A percentile compares a stretch with the other conserved stretches of the same genome.
phyloP scores from a whole-genome alignment of 257 asterid genomes.

The Nicotiana attenuata region DNA sequence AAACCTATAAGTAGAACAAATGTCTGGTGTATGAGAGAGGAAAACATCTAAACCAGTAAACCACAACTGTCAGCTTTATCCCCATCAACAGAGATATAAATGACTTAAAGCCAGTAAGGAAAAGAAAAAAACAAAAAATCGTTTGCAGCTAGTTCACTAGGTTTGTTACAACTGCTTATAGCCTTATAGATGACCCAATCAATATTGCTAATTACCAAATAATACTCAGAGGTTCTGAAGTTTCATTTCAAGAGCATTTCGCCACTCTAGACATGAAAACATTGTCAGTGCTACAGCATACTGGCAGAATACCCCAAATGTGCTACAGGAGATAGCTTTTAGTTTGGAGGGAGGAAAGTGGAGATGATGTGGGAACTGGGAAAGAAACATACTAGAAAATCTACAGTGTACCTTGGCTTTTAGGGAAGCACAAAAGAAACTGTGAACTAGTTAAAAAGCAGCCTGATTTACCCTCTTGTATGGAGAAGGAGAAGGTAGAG shows the following conservation, averaged over 20 bases:
- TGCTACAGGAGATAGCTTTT: background rate
- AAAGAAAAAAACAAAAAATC: background rate
- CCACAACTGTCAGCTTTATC: background rate
- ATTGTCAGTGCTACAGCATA: background rate
- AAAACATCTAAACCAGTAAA: background rate
- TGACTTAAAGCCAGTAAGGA: background rate
- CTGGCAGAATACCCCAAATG: background rate
- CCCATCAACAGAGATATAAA: background rate
- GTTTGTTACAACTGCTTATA: background rate
- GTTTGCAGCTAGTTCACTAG: background rate
- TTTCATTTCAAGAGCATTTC: background rate
- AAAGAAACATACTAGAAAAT: background rate
- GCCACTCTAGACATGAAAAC: background rate
- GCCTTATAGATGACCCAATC: background rate
- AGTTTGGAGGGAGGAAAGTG: background rate
- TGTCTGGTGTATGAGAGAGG: background rate
- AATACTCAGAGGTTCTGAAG: background rate
- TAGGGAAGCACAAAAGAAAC: background rate
- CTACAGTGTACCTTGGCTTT: background rate
- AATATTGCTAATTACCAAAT: background rate
- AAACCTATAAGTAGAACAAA: conserved; percentile 39
- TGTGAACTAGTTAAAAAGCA: background rate
- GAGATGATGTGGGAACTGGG: background rate
- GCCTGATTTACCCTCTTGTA: background rate
- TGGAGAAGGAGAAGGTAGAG: background rate